These are phyloP conservation scores for Botrytis byssoidea DNA, from an alignment of 2,329 filamentous ascomycete genomes.

Conservation along the genomic window DNA sequence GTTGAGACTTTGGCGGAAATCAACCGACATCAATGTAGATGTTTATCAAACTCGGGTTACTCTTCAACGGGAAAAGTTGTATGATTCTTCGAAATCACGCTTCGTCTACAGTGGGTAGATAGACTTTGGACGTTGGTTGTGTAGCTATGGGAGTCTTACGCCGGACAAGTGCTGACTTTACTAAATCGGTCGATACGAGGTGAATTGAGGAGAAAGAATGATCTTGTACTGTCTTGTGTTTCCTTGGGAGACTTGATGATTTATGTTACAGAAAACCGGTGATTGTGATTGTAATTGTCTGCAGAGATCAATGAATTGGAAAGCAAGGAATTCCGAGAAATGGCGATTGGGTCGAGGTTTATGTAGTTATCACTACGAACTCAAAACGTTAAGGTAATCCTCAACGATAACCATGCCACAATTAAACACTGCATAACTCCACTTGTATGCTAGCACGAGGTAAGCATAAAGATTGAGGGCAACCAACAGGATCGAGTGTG, in stretches of 20 bases:
- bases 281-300: not conserved
- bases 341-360: slow-evolving; percentile 20
- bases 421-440: slow-evolving; percentile 12
- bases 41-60: slow-evolving; percentile 22
- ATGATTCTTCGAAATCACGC: slow-evolving; percentile 5
- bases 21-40: slow-evolving; percentile 57
- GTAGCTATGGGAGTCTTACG: not conserved
- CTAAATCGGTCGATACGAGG: not conserved
- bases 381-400: not conserved
- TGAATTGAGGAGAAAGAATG: not conserved
- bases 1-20: slow-evolving; percentile 52
- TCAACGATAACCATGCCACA: slow-evolving; percentile 6
- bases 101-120: not conserved
- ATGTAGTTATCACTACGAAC: slow-evolving; percentile 1
- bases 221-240: not conserved
- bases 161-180: not conserved
- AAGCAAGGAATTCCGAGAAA: not conserved
- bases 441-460: slow-evolving; percentile 8
- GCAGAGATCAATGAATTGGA: not conserved
- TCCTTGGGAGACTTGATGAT: not conserved
- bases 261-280: not conserved
- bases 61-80: not conserved
- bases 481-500: slow-evolving; percentile 2
- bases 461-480: not conserved
- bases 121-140: not conserved